Evolutionary conservation across 345 rosid species (phyloP), one percentile per base, ranked within the genome.

Genomic region (Anastatica hierochuntica): DNA sequence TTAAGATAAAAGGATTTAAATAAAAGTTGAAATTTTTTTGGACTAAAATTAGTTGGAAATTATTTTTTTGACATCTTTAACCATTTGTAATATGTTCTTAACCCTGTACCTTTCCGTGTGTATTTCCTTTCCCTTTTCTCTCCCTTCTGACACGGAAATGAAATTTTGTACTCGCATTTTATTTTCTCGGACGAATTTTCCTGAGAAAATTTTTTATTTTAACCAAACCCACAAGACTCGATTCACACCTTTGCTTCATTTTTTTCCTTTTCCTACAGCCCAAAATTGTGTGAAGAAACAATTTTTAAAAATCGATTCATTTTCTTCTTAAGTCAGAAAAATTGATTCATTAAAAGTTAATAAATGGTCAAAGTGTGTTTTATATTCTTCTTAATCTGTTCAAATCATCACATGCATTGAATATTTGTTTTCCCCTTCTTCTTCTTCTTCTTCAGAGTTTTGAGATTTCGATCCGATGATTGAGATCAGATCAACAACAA

Each of bases 401-500:
- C 80, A 66, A n/a, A n/a, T n/a, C n/a, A n/a, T n/a, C n/a, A n/a
- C 78, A 76, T 77, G 89, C 81, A 77, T 65, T 16, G 56, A 36
- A 34, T 56, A 19, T 43, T 31, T 20, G 0, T 23, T 9, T 38
- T 0, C 4, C n/a, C n/a, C n/a, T n/a, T n/a, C n/a, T n/a, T n/a
- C 47, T n/a, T n/a, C 19, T 15, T 41, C 24, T 24, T 21, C 14
- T 29, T 29, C 47, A 0, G 35, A 56, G 39, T 35, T 57, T n/a
- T 56, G 53, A 58, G 70, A 65, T 65, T 65, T 58, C n/a, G 59
- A 49, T 65, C 53, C 17, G 53, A 7, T 49, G 63, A 27, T 17
- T 49, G 27, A 27, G n/a, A 19, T n/a, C 53, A 50, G 53, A 66
- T 47, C 36, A 24, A 8, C 37, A 10, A 14, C n/a, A n/a, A 15